Conservation (phyloP, 805 yeast species). For the Teunomyces barrocoloradensis region DNA sequence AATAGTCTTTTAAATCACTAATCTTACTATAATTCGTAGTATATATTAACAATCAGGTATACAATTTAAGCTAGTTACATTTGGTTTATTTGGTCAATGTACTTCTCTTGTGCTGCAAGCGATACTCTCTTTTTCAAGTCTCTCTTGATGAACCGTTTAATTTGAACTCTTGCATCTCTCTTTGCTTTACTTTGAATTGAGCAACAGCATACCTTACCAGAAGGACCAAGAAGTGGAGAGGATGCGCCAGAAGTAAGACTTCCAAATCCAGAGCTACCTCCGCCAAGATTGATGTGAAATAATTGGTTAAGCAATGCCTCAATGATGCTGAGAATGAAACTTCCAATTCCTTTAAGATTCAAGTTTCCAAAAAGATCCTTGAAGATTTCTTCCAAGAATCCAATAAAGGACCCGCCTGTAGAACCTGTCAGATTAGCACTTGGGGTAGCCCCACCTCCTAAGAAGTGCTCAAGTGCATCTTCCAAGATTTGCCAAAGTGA, state of each 20-base stretch:
- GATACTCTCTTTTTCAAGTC: slow-evolving; percentile 20
- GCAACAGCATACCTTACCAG: slow-evolving; percentile 24
- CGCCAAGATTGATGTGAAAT: slow-evolving; percentile 19
- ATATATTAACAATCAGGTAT: slow-evolving; percentile 1
- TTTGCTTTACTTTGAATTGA: slow-evolving; percentile 16
- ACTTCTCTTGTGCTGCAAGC: slow-evolving; percentile 10
- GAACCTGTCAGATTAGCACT: slow-evolving; percentile 1
- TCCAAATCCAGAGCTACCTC: slow-evolving; percentile 11
- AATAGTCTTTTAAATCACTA: no score
- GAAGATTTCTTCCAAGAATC: slow-evolving; percentile 10
- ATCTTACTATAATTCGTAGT: background rate
- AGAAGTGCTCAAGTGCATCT: slow-evolving; percentile 13
- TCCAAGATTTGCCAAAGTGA: slow-evolving; percentile 11
- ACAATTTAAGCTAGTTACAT: background rate
- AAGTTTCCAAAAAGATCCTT: slow-evolving; percentile 12
- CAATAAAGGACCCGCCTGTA: background rate
- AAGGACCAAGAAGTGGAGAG: slow-evolving; percentile 6
- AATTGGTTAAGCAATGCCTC: slow-evolving; percentile 15
- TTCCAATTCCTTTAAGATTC: slow-evolving; percentile 8
- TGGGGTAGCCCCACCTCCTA: slow-evolving; percentile 10
- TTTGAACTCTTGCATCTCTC: slow-evolving; percentile 22
- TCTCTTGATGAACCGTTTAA: slow-evolving; percentile 18
- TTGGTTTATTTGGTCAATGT: slow-evolving; percentile 10
- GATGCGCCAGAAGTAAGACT: slow-evolving; percentile 5
- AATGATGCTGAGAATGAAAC: slow-evolving; percentile 11